A percentile compares a stretch with the other conserved stretches of the same genome.
Evolutionary conservation across 768 basidiomycete species (phyloP).

Genomic region (Melanogaster broomeanus): DNA sequence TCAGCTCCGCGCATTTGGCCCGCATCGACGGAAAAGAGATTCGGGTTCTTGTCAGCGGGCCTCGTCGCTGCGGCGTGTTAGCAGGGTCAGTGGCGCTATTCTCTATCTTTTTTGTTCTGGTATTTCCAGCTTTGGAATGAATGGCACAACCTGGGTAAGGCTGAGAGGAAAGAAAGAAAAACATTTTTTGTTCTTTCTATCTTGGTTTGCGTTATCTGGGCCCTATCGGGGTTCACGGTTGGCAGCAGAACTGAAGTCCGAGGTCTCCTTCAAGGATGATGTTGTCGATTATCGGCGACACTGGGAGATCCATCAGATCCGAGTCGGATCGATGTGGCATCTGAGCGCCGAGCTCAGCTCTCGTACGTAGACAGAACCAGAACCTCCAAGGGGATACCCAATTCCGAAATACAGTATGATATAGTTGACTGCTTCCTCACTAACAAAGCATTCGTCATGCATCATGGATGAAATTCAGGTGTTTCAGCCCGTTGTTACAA

Average conservation of each 20-base stretch:
- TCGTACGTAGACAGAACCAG: too few species aligned
- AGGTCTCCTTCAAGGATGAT: neutral
- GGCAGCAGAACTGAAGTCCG: neutral
- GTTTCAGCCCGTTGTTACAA: conserved; percentile 2
- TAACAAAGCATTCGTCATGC: too few species aligned
- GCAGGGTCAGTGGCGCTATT: conserved; percentile 16
- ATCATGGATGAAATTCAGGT: neutral
- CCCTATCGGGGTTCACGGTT: neutral
- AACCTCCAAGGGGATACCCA: too few species aligned
- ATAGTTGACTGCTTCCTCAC: too few species aligned
- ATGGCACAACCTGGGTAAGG: neutral
- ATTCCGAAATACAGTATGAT: too few species aligned
- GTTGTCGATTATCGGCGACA: neutral
- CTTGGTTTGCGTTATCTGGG: neutral
- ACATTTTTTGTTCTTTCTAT: neutral
- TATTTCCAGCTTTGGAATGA: neutral
- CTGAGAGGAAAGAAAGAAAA: neutral
- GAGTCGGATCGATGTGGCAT: too few species aligned
- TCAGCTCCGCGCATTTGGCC: conserved; percentile 6
- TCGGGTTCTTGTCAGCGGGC: conserved; percentile 3
- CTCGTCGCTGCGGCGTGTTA: conserved; percentile 28
- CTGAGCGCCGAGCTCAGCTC: too few species aligned
- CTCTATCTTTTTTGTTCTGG: conserved; percentile 6
- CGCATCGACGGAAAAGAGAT: neutral
- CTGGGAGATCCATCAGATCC: too few species aligned